Evolutionary conservation across 1,284 basidiomycete species (phyloP), one percentile per base, ranked within the genome.

Genomic region (Apiotrichum sp.): DNA sequence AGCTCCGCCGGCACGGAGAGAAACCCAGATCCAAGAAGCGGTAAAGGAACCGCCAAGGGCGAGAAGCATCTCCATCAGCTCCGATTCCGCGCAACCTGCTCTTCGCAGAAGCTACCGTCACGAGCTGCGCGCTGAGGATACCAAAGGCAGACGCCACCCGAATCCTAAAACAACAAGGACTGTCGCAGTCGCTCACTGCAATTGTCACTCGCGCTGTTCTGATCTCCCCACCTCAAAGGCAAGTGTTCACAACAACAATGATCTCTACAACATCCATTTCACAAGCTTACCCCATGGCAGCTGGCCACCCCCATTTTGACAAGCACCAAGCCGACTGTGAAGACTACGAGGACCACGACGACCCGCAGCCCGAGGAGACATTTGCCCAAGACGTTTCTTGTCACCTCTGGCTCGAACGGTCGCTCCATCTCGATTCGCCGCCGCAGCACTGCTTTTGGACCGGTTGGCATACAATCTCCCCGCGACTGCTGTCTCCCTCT

Each of bases 401-500:
- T 32, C 34, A 43, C 42, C 42, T 34, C 34, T 52, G 50, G 50
- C 42, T 33, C 36, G 36, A 38, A 44, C 51, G 13, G 35, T 52
- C 31, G 42, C 34, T 38, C 8, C 31, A 33, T 29, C 47, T 48
- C 32, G 29, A 38, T 13, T 33, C 49, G 36, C 42, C 42, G 32
- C 29, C 29, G 29, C 29, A 29, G 29, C 56, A 44, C 22, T 53
- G 44, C 31, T 16, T 39, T 33, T 50, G 42, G 35, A 43, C 53
- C 11, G 53, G 50, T 31, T 58, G 56, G 56, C 51, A 56, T 44
- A 61, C 56, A 13, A 57, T 61, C 45, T 53, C 54, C 39, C 59
- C 59, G 14, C 41, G 41, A 35, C 51, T 61, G 6, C 51, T 61
- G 33, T 55, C 53, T 10, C 56, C 56, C 6, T 35, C 47, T 32